These are phyloP conservation scores for Dalechampia spathulata DNA, from an alignment of 441 rosid species.

Conservation along the genomic window DNA sequence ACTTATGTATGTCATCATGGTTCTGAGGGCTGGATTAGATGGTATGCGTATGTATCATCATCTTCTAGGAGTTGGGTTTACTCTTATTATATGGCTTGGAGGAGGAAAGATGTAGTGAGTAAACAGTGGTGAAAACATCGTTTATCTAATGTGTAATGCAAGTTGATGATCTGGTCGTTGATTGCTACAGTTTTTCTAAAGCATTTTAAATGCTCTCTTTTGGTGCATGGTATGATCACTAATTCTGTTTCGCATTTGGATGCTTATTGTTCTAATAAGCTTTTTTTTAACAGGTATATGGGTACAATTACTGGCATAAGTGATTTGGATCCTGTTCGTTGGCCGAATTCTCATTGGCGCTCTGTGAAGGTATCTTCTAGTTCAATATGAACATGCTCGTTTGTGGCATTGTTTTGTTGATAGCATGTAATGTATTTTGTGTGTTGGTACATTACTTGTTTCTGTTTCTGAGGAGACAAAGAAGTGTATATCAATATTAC, in stretches of 20 bases:
- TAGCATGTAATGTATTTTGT: too few relatives aligned
- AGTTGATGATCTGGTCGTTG: background rate
- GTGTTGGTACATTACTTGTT: too few relatives aligned
- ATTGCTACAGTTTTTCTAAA: background rate
- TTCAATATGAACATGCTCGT: background rate
- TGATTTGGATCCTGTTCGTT: slow-evolving; percentile 69
- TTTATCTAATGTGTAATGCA: background rate
- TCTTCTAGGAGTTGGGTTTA: too few relatives aligned
- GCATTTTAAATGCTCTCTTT: background rate
- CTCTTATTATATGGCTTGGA: too few relatives aligned
- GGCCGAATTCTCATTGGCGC: slow-evolving; percentile 97
- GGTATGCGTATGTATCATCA: too few relatives aligned
- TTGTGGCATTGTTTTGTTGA: too few relatives aligned
- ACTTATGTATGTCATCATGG: too few relatives aligned
- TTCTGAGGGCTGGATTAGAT: too few relatives aligned
- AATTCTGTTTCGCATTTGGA: background rate
- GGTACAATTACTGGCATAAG: slow-evolving; percentile 87
- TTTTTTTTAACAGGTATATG: slow-evolving; percentile 64
- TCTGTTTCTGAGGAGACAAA: too few relatives aligned
- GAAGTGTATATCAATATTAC: too few relatives aligned
- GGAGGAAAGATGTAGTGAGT: too few relatives aligned
- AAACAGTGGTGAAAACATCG: background rate
- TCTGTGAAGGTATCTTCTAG: slow-evolving; percentile 69
- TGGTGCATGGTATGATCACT: background rate
- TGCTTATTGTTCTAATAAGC: background rate